These are phyloP conservation scores for Solanum tacnaense DNA, from an alignment of 257 asterid species.

Conservation along the genomic window DNA sequence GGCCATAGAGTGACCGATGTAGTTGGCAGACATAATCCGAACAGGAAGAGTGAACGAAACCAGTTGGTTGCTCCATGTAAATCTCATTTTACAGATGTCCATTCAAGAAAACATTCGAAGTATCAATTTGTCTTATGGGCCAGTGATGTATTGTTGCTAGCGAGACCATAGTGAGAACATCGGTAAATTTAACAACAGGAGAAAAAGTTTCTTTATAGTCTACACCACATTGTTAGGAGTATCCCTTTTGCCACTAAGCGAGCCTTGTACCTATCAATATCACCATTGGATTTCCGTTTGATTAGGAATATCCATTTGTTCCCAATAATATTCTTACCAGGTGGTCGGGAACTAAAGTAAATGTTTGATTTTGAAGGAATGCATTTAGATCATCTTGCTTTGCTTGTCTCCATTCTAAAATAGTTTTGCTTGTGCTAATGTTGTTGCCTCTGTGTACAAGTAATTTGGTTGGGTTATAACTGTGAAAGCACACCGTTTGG, in stretches of 20 bases:
- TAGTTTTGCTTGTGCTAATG: neutral
- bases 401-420: neutral
- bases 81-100: neutral
- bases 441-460: neutral
- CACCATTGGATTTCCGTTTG: neutral
- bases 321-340: neutral
- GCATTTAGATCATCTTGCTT: neutral
- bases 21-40: neutral
- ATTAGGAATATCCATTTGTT: too few species aligned
- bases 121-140: neutral
- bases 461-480: neutral
- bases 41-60: neutral
- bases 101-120: neutral
- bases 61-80: too few species aligned
- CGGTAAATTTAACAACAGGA: neutral
- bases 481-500: neutral
- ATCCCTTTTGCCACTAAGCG: neutral
- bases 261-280: neutral
- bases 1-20: neutral
- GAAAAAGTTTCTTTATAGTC: neutral
- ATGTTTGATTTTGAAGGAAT: neutral
- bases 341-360: neutral
- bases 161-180: neutral
- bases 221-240: neutral
- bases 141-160: neutral